phyloP scores from a whole-genome alignment of 352 stramenopile genomes.

The Globisporangium nodosum region DNA sequence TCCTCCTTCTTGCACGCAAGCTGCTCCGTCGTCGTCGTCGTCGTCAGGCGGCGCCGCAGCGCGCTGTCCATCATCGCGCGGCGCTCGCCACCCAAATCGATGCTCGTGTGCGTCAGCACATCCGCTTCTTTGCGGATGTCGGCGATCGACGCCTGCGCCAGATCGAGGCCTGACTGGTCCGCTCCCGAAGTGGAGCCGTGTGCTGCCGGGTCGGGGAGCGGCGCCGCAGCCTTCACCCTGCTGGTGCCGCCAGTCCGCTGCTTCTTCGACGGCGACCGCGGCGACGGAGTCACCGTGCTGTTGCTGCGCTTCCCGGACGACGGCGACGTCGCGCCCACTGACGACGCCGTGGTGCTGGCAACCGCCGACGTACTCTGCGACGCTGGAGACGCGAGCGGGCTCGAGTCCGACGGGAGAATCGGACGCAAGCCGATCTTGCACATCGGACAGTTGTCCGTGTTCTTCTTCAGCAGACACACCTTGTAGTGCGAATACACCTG shows the following conservation, averaged over 20 bases:
- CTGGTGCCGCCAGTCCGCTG: constrained; percentile 33
- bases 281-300: constrained; percentile 48
- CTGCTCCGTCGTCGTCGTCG: constrained; percentile 27
- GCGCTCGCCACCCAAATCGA: constrained; percentile 68
- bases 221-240: constrained; percentile 23
- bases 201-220: constrained; percentile 20
- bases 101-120: constrained; percentile 78
- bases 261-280: constrained; percentile 78
- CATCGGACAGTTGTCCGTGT: constrained; percentile 76
- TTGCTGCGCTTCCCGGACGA: constrained; percentile 48
- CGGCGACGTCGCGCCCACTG: constrained; percentile 25
- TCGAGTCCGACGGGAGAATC: constrained; percentile 30
- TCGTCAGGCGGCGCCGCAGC: constrained; percentile 13
- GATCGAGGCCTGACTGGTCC: constrained; percentile 39
- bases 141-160: constrained; percentile 51
- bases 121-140: constrained; percentile 82
- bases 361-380: constrained; percentile 10
- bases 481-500: constrained; percentile 84
- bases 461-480: constrained; percentile 71
- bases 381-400: constrained; percentile 20
- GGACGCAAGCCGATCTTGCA: constrained; percentile 76
- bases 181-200: constrained; percentile 15
- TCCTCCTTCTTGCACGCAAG: constrained; percentile 68
- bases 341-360: background rate
- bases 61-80: constrained; percentile 74